These are phyloP conservation scores for Sugiyamaella americana DNA, from an alignment of 805 yeast genomes.

Conservation along the genomic window DNA sequence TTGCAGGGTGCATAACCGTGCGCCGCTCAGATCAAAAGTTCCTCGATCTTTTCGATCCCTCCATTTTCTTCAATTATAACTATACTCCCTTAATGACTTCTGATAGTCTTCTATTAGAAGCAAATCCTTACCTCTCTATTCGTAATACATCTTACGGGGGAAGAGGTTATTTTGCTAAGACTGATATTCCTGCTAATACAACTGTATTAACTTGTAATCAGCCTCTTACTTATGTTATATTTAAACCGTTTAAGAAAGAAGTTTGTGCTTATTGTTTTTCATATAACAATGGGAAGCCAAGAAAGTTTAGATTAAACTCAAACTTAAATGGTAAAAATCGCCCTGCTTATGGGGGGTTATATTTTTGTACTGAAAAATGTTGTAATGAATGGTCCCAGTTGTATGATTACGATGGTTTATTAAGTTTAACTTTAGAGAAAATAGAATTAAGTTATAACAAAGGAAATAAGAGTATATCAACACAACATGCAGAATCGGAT, in stretches of 20 bases:
- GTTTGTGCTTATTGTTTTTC: conserved; percentile 51
- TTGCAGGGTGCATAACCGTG: too few relatives aligned
- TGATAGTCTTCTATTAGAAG: too few relatives aligned
- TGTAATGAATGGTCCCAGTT: conserved; percentile 30
- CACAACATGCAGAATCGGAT: not conserved
- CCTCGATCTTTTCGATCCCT: too few relatives aligned
- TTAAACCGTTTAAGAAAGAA: conserved; percentile 53
- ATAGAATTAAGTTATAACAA: conserved; percentile 32
- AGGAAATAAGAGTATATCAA: conserved; percentile 7
- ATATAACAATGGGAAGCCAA: conserved; percentile 43
- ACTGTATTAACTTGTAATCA: conserved; percentile 35
- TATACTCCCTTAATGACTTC: too few relatives aligned
- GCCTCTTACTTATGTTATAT: conserved; percentile 45
- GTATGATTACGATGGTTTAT: conserved; percentile 35
- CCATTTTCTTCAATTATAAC: too few relatives aligned
- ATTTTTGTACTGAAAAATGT: conserved; percentile 51
- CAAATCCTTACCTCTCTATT: conserved; percentile 8
- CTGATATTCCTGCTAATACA: conserved; percentile 38
- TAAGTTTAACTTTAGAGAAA: conserved; percentile 34
- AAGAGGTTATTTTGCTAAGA: conserved; percentile 53
- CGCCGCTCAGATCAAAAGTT: too few relatives aligned
- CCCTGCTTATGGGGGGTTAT: conserved; percentile 38
- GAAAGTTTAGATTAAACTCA: conserved; percentile 37
- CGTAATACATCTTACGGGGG: conserved; percentile 45
- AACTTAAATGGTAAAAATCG: conserved; percentile 10